Conservation (phyloP, 2,329 filamentous ascomycete species). For the Ophiostoma quercus region DNA sequence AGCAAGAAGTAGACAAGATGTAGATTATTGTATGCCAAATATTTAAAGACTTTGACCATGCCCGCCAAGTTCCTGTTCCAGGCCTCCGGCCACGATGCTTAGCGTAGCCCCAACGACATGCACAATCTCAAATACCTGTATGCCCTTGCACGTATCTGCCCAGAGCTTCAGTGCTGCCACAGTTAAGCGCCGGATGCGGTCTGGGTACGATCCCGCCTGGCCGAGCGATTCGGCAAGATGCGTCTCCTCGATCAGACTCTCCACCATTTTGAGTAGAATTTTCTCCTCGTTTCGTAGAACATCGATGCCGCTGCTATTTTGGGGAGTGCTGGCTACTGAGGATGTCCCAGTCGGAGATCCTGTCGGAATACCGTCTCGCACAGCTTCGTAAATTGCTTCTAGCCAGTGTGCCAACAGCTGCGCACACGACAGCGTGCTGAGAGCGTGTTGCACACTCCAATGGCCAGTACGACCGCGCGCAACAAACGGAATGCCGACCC, state of each 20-base stretch:
- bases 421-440: slow-evolving; percentile 17
- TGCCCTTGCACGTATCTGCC: slow-evolving; percentile 12
- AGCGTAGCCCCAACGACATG: slow-evolving; percentile 15
- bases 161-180: slow-evolving; percentile 14
- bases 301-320: neutral
- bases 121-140: slow-evolving; percentile 17
- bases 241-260: slow-evolving; percentile 17
- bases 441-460: slow-evolving; percentile 19
- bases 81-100: slow-evolving; percentile 8
- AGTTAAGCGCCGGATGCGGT: neutral
- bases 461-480: slow-evolving; percentile 16
- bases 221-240: slow-evolving; percentile 12
- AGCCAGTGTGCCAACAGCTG: slow-evolving; percentile 15
- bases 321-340: neutral
- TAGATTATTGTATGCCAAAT: neutral
- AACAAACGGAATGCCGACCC: slow-evolving; percentile 18
- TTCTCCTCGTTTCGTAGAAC: slow-evolving; percentile 11
- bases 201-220: neutral
- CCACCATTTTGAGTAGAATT: slow-evolving; percentile 16
- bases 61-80: neutral
- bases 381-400: slow-evolving; percentile 2
- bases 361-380: neutral
- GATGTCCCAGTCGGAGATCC: neutral
- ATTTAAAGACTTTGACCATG: neutral
- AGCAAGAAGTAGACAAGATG: too few relatives aligned